These are phyloP conservation scores for Wallacemonas rigidus DNA, from an alignment of 208 protist species.

Conservation along the genomic window DNA sequence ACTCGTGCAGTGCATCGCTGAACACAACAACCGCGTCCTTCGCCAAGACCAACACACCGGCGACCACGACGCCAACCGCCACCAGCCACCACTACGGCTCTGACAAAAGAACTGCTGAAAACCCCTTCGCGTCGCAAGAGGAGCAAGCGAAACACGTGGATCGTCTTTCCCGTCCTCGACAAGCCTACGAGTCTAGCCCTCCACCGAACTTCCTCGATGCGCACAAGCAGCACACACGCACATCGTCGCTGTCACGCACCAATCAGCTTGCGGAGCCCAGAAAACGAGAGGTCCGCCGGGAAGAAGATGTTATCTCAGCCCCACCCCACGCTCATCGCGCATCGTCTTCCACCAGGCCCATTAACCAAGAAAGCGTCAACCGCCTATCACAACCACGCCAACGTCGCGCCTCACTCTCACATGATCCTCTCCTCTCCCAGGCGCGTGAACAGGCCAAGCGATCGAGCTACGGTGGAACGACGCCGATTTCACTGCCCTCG, in stretches of 20 bases:
- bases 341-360: not conserved
- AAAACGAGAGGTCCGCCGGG: not conserved
- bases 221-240: not conserved
- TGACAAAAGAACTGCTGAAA: too few species aligned
- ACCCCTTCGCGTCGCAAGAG: not conserved
- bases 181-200: not conserved
- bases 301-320: constrained; percentile 9
- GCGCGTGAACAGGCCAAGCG: not conserved
- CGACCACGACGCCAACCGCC: not conserved
- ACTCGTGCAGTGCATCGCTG: not conserved
- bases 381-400: constrained; percentile 12
- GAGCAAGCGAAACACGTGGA: constrained; percentile 17
- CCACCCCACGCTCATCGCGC: not conserved
- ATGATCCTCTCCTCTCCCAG: not conserved
- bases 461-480: constrained; percentile 12
- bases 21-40: not conserved
- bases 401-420: not conserved
- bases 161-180: constrained; percentile 34
- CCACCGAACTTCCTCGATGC: constrained; percentile 3
- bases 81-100: too few species aligned
- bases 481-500: constrained; percentile 1
- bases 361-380: constrained; percentile 5
- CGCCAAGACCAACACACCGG: not conserved
- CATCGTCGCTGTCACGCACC: constrained; percentile 1
- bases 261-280: constrained; percentile 28